A percentile compares a stretch with the other conserved stretches of the same genome.
phyloP scores from a whole-genome alignment of 805 yeast species.

The Candida palmyrensis region DNA sequence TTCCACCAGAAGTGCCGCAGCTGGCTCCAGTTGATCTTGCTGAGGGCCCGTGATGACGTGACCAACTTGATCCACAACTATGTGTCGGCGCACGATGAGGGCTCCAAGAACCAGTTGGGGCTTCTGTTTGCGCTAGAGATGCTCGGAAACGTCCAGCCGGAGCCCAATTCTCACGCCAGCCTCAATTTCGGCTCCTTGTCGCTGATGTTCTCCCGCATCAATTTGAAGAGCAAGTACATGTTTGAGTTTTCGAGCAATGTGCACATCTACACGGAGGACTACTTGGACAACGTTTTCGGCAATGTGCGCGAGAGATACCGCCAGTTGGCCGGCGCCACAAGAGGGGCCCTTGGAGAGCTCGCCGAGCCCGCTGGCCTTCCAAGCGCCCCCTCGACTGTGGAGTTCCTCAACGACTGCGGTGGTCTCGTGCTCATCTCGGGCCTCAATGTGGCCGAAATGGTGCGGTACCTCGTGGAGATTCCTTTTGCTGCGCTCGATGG shows the following conservation, averaged over 20 bases:
- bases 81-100: constrained; percentile 25
- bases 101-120: constrained; percentile 35
- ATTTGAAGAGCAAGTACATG: constrained; percentile 19
- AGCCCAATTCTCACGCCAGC: no score
- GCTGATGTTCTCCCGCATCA: constrained; percentile 67
- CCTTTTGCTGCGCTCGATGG: constrained; percentile 70
- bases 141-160: constrained; percentile 73
- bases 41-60: constrained; percentile 63
- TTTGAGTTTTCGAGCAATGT: constrained; percentile 15
- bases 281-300: constrained; percentile 21
- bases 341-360: constrained; percentile 8
- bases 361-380: constrained; percentile 2
- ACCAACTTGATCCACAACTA: constrained; percentile 77
- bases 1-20: constrained; percentile 53
- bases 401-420: constrained; percentile 42
- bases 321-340: neutral
- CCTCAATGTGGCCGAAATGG: constrained; percentile 40
- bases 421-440: constrained; percentile 30
- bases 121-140: constrained; percentile 86
- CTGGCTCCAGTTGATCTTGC: constrained; percentile 63
- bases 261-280: constrained; percentile 22
- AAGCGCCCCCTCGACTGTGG: constrained; percentile 25
- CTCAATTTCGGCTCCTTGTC: constrained; percentile 67
- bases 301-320: constrained; percentile 22
- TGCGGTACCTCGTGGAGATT: constrained; percentile 51